A percentile compares a stretch with the other conserved stretches of the same genome.
Evolutionary conservation across 345 rosid species (phyloP).

Genomic region (Eucalyptus caleyi): DNA sequence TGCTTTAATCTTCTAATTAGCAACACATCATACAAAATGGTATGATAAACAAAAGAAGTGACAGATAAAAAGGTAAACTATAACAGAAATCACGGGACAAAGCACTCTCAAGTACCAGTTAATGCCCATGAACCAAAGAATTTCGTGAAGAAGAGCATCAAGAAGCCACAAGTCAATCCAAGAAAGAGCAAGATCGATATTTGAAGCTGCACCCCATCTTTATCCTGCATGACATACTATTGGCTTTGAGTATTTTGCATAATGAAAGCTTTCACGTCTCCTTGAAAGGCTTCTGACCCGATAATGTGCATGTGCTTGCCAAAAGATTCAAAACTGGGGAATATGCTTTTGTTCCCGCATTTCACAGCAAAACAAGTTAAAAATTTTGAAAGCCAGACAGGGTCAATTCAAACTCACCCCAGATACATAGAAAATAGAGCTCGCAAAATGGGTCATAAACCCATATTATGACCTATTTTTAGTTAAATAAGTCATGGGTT

Average conservation of each 20-base stretch:
- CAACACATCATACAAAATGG: neutral
- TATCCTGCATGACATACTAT: slow-evolving; percentile 38
- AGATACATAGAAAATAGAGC: neutral
- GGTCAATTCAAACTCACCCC: neutral
- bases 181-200: slow-evolving; percentile 75
- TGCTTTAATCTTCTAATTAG: neutral
- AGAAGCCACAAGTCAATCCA: slow-evolving; percentile 59
- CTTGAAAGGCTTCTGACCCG: neutral
- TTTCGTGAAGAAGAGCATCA: slow-evolving; percentile 60
- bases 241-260: neutral
- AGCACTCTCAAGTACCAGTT: slow-evolving; percentile 35
- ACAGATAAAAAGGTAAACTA: neutral
- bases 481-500: too few species aligned
- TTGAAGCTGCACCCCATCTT: slow-evolving; percentile 75
- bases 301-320: neutral
- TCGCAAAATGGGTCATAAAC: too few species aligned
- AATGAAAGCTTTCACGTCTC: neutral
- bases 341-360: neutral
- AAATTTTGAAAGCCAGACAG: neutral
- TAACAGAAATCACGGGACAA: neutral
- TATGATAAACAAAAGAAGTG: neutral
- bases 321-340: neutral
- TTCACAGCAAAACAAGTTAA: neutral
- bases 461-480: too few species aligned
- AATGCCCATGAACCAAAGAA: slow-evolving; percentile 69